Evolutionary conservation across 306 rosid species (phyloP).

Genomic region (Dalbergia cochinchinensis): DNA sequence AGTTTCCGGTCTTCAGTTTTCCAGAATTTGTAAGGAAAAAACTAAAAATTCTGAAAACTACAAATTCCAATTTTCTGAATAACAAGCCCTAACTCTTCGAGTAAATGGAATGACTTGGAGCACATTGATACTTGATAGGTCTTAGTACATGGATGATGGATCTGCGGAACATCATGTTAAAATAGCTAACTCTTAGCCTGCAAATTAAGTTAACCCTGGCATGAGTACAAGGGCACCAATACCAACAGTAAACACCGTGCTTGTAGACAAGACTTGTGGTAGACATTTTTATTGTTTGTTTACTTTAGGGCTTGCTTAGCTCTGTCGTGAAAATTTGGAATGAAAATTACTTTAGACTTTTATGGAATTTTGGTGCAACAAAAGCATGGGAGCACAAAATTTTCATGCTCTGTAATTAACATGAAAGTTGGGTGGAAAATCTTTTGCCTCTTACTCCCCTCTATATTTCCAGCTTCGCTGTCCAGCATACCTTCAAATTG

Average conservation of each 20-base stretch:
- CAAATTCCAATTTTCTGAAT: no score
- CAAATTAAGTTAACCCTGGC: slow-evolving; percentile 36
- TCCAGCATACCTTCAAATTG: slow-evolving; percentile 27
- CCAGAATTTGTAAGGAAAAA: no score
- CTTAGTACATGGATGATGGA: slow-evolving; percentile 31
- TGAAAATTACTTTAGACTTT: slow-evolving; percentile 12
- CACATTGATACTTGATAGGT: slow-evolving; percentile 7
- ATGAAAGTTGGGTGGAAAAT: slow-evolving; percentile 12
- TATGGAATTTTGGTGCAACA: slow-evolving; percentile 36
- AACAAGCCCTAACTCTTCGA: slow-evolving; percentile 34
- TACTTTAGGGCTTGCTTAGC: slow-evolving; percentile 31
- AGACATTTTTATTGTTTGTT: slow-evolving; percentile 17
- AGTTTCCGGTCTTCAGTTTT: no score
- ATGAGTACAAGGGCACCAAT: slow-evolving; percentile 23
- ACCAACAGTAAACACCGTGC: slow-evolving; percentile 27
- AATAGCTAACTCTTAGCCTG: slow-evolving; percentile 26
- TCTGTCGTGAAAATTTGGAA: slow-evolving; percentile 15
- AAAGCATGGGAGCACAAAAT: slow-evolving; percentile 9
- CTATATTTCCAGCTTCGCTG: slow-evolving; percentile 27
- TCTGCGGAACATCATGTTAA: slow-evolving; percentile 36
- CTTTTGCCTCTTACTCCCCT: slow-evolving; percentile 3
- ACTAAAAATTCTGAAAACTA: no score
- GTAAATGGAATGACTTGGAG: slow-evolving; percentile 29
- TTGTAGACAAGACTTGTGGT: background rate
- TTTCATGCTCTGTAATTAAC: slow-evolving; percentile 25